Evolutionary conservation across 139 green algal genomes (phyloP), one percentile per base, ranked within the genome.

Genomic region (Diplosphaera chodatii): DNA sequence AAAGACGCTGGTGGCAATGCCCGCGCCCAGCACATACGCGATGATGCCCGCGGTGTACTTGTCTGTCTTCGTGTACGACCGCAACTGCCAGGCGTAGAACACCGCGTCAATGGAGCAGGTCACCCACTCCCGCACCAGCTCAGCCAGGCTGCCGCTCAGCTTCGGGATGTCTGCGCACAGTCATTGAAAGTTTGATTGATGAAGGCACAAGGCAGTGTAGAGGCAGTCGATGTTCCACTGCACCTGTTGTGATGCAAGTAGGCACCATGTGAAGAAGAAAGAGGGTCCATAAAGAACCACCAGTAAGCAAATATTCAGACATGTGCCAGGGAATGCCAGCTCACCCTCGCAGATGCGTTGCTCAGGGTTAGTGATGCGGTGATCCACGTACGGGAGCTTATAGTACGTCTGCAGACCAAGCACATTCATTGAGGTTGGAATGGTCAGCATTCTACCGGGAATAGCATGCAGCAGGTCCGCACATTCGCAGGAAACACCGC

Each of bases 331-430:
- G 37, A 48, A n/a, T n/a, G n/a, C n/a, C 13, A 13, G 37, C 18
- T 25, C 48, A 59, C 48, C 48, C 65, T 92, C 86, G 68, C 83
- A 88, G 18, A 93, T 75, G 63, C 85, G 80, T 79, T 91, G 83
- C 77, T 93, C 88, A 2, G 85, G 80, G 37, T 73, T 78, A 66
- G 74, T 67, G 22, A 93, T 68, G n/a, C 76, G 68, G 25, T 80
- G 68, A 76, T 93, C 83, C 67, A 93, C 88, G 62, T 93, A 86
- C 28, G 59, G 81, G 65, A 92, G 80, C 71, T 84, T 83, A 82
- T 93, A 93, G 69, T 89, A 93, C 15, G 78, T 82, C 80, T 83
- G 75, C 69, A 76, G 33, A 18, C 4, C 2, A 20, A 33, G 59
- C 59, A 65, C n/a, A n/a, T n/a, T n/a, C n/a, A n/a, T n/a, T n/a